These are phyloP conservation scores for Exserohilum rostratum DNA, from an alignment of 2,329 filamentous ascomycete species.

Conservation along the genomic window DNA sequence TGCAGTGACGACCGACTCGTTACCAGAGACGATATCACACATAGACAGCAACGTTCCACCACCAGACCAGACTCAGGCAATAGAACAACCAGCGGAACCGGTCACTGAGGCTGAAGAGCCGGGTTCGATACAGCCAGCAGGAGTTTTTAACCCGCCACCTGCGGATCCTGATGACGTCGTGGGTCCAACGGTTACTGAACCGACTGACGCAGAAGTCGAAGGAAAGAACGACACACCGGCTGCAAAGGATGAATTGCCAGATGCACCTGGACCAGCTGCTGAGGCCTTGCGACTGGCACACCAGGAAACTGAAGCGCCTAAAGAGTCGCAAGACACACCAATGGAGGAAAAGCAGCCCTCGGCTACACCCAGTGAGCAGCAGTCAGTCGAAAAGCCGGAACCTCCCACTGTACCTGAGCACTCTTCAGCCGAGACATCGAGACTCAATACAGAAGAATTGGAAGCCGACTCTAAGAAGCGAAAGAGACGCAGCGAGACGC, in stretches of 20 bases:
- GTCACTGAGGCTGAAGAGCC: constrained; percentile 23
- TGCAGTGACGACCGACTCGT: constrained; percentile 22
- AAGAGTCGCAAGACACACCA: constrained; percentile 5
- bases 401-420: constrained; percentile 31
- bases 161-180: constrained; percentile 25
- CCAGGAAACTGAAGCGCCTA: constrained; percentile 6
- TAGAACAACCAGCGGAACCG: constrained; percentile 23
- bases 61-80: constrained; percentile 18
- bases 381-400: constrained; percentile 41
- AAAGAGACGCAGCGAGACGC: constrained; percentile 51
- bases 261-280: constrained; percentile 31
- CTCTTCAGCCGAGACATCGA: constrained; percentile 40
- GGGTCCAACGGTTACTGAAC: constrained; percentile 26
- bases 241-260: constrained; percentile 20
- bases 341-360: constrained; percentile 26
- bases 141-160: constrained; percentile 22
- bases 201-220: constrained; percentile 19
- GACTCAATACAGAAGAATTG: constrained; percentile 45
- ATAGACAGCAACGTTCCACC: constrained; percentile 27
- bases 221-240: constrained; percentile 6
- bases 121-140: constrained; percentile 21
- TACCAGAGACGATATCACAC: constrained; percentile 29
- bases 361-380: constrained; percentile 32
- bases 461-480: constrained; percentile 50
- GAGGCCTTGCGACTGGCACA: constrained; percentile 25